A percentile compares a stretch with the other conserved stretches of the same genome.
Conservation (phyloP, 1,284 basidiomycete species). For the Moesziomyces globuligerus region DNA sequence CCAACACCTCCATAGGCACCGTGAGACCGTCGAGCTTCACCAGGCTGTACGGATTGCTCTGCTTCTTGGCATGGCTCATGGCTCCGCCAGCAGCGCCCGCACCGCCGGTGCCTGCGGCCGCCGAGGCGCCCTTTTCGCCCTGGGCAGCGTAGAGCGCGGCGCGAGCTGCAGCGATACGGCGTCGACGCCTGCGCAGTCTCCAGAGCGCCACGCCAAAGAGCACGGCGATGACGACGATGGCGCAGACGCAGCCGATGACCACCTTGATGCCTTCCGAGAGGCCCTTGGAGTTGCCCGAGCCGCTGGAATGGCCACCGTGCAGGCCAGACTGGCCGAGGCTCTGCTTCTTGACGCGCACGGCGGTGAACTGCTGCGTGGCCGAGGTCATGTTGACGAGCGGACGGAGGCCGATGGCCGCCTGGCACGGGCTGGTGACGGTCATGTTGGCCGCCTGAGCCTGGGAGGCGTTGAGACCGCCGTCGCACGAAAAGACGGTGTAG, state of each 20-base stretch:
- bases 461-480: constrained; percentile 30
- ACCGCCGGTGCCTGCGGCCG: neutral
- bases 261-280: constrained; percentile 58
- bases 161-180: constrained; percentile 36
- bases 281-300: constrained; percentile 36
- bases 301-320: constrained; percentile 16
- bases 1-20: constrained; percentile 40
- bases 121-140: constrained; percentile 22
- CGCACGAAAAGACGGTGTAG: constrained; percentile 59
- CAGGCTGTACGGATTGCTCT: constrained; percentile 42
- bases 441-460: constrained; percentile 20
- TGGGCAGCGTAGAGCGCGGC: constrained; percentile 27
- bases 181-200: constrained; percentile 38
- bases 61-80: constrained; percentile 37
- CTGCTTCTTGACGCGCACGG: constrained; percentile 57
- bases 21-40: constrained; percentile 42
- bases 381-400: constrained; percentile 50
- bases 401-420: constrained; percentile 49
- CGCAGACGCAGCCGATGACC: constrained; percentile 51
- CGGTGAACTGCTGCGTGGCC: constrained; percentile 53
- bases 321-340: constrained; percentile 47
- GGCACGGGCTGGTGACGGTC: constrained; percentile 35
- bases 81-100: constrained; percentile 10
- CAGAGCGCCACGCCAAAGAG: constrained; percentile 51
- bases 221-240: constrained; percentile 48